A percentile compares a stretch with the other conserved stretches of the same genome.
These are phyloP conservation scores for Plectranthus barbatus DNA, from an alignment of 257 asterid genomes.

Conservation along the genomic window DNA sequence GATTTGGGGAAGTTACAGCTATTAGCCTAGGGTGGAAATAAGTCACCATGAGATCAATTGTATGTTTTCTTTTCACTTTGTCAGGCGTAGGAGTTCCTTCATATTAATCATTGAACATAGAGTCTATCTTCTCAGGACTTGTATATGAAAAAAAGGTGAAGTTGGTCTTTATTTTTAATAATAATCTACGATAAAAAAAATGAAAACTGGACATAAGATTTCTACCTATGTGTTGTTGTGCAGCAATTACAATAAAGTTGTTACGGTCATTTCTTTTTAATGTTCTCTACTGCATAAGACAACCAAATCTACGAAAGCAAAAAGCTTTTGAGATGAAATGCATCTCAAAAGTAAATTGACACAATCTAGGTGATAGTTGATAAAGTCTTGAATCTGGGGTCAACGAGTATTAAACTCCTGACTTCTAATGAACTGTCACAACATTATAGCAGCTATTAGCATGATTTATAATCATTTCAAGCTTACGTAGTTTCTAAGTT, in stretches of 20 bases:
- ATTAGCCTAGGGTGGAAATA: background rate
- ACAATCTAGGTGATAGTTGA: background rate
- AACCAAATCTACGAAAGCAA: no score
- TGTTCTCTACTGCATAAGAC: background rate
- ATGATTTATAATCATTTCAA: conserved; percentile 1
- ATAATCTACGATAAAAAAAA: background rate
- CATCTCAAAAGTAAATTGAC: no score
- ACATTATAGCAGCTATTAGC: background rate
- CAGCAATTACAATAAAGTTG: background rate
- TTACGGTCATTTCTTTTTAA: background rate
- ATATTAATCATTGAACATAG: background rate
- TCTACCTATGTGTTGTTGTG: background rate
- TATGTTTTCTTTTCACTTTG: background rate
- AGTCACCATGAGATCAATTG: background rate
- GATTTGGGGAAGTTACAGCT: background rate
- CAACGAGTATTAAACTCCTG: background rate
- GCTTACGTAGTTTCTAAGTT: conserved; percentile 8
- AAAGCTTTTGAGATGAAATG: no score
- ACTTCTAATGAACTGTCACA: background rate
- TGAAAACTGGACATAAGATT: background rate
- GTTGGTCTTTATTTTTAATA: background rate
- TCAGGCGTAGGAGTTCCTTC: background rate
- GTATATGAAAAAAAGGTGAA: background rate
- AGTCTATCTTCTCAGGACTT: background rate
- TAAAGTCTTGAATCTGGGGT: background rate